Percentiles rank a stretch among this genome's conserved stretches.
phyloP scores from a whole-genome alignment of 257 asterid species.

The Solanum habrochaites region DNA sequence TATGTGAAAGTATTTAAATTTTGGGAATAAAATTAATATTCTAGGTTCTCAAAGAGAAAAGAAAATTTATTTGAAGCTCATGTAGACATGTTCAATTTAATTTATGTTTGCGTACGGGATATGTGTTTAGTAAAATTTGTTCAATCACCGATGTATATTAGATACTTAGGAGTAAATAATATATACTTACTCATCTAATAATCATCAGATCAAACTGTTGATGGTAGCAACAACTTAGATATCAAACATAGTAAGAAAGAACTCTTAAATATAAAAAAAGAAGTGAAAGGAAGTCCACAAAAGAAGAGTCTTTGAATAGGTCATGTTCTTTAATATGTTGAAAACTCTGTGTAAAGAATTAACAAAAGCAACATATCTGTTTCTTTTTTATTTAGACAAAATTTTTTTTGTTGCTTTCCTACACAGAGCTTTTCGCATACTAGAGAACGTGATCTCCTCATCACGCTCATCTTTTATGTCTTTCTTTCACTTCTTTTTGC shows the following conservation, averaged over 20 bases:
- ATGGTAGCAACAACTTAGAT: not conserved
- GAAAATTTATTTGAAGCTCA: not conserved
- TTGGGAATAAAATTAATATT: not conserved
- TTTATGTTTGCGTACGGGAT: not conserved
- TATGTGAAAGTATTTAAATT: not conserved
- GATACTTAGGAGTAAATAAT: not conserved
- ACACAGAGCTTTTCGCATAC: not conserved
- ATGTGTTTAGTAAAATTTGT: not conserved
- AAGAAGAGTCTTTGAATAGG: not conserved
- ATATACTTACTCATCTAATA: not conserved
- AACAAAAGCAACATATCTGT: not conserved
- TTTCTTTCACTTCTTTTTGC: not conserved
- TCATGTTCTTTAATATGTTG: not conserved
- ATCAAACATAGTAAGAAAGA: too few species aligned
- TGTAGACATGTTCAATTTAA: not conserved
- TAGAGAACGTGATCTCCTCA: not conserved
- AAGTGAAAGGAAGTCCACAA: not conserved
- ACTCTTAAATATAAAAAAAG: too few species aligned
- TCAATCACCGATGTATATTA: not conserved
- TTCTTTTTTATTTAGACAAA: too few species aligned
- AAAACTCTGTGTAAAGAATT: not conserved
- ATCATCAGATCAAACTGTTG: not conserved
- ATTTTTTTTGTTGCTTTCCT: not conserved
- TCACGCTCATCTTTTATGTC: not conserved
- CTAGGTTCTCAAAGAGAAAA: not conserved